These are phyloP conservation scores for Nepenthes mirabilis DNA, from an alignment of 148 eudicot species.

Conservation along the genomic window DNA sequence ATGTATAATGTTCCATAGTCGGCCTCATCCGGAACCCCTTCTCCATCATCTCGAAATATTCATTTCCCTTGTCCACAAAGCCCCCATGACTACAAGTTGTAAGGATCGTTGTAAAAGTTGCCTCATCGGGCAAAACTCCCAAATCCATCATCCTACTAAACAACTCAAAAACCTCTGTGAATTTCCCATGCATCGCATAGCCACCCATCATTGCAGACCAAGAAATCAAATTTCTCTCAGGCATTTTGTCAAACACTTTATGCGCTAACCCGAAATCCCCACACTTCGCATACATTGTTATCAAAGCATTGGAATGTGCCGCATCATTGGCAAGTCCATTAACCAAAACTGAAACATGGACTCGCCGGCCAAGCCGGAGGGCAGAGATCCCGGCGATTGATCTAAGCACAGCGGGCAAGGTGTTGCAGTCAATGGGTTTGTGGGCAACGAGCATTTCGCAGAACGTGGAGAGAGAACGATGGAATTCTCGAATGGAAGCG, in stretches of 20 bases:
- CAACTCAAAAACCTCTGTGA: slow-evolving; percentile 24
- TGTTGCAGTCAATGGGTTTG: slow-evolving; percentile 26
- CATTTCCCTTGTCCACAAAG: slow-evolving; percentile 28
- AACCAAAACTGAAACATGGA: slow-evolving; percentile 20
- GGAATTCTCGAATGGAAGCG: slow-evolving; percentile 16
- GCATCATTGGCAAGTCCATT: slow-evolving; percentile 29
- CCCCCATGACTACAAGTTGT: slow-evolving; percentile 48
- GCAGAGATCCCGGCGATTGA: slow-evolving; percentile 21
- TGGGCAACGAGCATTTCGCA: slow-evolving; percentile 18
- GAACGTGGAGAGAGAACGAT: slow-evolving; percentile 21
- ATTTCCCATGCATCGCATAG: slow-evolving; percentile 29
- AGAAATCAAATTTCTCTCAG: slow-evolving; percentile 20
- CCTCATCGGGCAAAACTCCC: slow-evolving; percentile 30
- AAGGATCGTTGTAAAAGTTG: slow-evolving; percentile 26
- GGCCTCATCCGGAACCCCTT: slow-evolving; percentile 21
- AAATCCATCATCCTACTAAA: slow-evolving; percentile 24
- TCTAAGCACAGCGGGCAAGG: slow-evolving; percentile 37
- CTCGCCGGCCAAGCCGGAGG: slow-evolving; percentile 20
- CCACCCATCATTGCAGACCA: slow-evolving; percentile 49
- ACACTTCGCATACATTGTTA: slow-evolving; percentile 36
- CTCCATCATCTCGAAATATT: slow-evolving; percentile 39
- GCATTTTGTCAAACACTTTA: slow-evolving; percentile 38
- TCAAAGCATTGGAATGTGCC: slow-evolving; percentile 34
- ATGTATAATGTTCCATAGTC: slow-evolving; percentile 42
- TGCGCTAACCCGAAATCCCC: slow-evolving; percentile 32